A percentile compares a stretch with the other conserved stretches of the same genome.
These are phyloP conservation scores for Vigna unguiculata DNA, from an alignment of 306 rosid genomes.

Conservation along the genomic window DNA sequence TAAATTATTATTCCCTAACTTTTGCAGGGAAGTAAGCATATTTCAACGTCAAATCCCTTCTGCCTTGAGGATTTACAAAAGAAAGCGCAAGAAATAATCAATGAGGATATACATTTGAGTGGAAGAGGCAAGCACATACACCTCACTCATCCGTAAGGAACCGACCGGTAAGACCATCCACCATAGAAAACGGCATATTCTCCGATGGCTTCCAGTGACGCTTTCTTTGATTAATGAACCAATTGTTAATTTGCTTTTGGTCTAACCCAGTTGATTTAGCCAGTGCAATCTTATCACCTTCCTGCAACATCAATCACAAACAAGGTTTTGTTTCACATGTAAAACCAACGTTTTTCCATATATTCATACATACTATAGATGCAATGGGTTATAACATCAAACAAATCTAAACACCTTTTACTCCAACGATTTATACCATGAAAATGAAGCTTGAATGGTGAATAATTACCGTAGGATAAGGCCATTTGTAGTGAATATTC, in stretches of 20 bases:
- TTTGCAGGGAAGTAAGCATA: slow-evolving; percentile 23
- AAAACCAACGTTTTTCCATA: not conserved
- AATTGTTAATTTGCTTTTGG: slow-evolving; percentile 88
- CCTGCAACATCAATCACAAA: slow-evolving; percentile 49
- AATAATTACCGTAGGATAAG: slow-evolving; percentile 89
- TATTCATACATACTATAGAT: not conserved
- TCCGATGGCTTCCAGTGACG: slow-evolving; percentile 92
- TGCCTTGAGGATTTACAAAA: slow-evolving; percentile 45
- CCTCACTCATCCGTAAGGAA: slow-evolving; percentile 54
- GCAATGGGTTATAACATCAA: not conserved
- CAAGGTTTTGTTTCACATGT: not conserved
- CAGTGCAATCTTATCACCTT: slow-evolving; percentile 76
- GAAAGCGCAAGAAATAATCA: slow-evolving; percentile 37
- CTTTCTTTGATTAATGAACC: slow-evolving; percentile 90
- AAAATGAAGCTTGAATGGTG: not conserved
- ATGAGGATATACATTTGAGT: slow-evolving; percentile 34
- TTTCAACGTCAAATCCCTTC: slow-evolving; percentile 32
- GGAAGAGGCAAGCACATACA: not conserved
- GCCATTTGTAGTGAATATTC: slow-evolving; percentile 91
- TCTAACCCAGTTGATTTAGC: slow-evolving; percentile 82
- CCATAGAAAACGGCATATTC: slow-evolving; percentile 64
- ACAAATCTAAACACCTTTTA: not conserved
- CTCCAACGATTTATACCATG: not conserved
- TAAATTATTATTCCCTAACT: slow-evolving; percentile 33
- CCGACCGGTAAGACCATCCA: slow-evolving; percentile 61